Base-by-base conservation (phyloP, 2,329 filamentous ascomycete genomes). In the Mycosphaerella arachidis region DNA sequence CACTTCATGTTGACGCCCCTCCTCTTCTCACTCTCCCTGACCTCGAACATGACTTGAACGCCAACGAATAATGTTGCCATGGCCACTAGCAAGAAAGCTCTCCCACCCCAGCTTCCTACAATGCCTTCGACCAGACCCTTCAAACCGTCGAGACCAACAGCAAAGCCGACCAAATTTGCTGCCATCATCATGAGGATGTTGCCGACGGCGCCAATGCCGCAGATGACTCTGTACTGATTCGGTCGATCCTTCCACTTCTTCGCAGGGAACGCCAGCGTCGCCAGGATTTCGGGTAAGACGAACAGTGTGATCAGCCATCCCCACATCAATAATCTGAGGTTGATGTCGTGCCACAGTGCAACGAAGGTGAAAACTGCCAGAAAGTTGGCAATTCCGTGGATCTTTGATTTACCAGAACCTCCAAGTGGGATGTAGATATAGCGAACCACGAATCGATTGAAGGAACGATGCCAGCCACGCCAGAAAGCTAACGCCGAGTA, bases 311-410 rank as follows among this genome's bases (percentile, higher is more conserved):
- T 86, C 43, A 99, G 82, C 94, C 94, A 99, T 30, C 94, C 93
- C 94, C 94, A 99, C 74, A 96, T 88, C 33, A 99, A 82, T 43
- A 99, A 81, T 9, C 89, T 85, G 31, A 97, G 83, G 76, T 96
- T 88, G 70, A 99, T 96, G 70, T 99, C 94, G 76, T 99, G 94
- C 94, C 94, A 99, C 30, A 99, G 80, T 0, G 94, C 95, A 27
- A 99, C 94, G 70, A 99, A 99, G 0, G 92, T 97, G 73, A 99
- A 99, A 33, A 96, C 90, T 4, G 88, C 77, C 1, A 95, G 79
- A 73, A 91, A 94, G 58, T 93, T 97, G 55, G 85, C 69, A 2
- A 93, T 80, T 0, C 86, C 86, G 45, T 82, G 74, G 16, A 84
- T 79, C 48, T 82, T 85, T n/a, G 62, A 57, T n/a, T 60, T 68